Evolutionary conservation across 176 grass and related monocot species (phyloP), one percentile per base, ranked within the genome.

Genomic region (Rhynchospora tenuis): DNA sequence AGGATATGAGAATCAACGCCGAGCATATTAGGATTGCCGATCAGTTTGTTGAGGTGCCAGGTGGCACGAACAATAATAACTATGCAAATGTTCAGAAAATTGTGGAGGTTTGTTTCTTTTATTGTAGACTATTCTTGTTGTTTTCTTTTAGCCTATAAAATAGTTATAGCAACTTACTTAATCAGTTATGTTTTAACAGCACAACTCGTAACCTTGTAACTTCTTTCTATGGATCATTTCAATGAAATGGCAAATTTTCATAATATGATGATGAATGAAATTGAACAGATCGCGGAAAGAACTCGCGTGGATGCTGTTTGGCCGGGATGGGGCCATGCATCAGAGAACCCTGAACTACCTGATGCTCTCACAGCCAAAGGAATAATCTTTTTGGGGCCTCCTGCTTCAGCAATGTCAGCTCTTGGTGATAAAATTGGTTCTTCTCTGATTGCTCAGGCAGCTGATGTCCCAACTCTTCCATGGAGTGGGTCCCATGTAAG

Each of bases 311-410:
- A 88, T 89, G 93, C 96, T 65, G 96, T 99, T 81, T 99, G 96
- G 96, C 96, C 96, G 84, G 96, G 96, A 48, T 99, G 96, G 96
- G 96, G 96, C 61, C 96, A 99, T 62, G 96, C 96, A 7, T 99
- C 96, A 77, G 96, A 99, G 83, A 99, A 99, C 61, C 96, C 96
- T 72, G 96, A 99, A 87, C 89, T 99, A 78, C 96, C 96, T 46
- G 92, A 93, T 38, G 93, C 91, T 62, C 86, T 99, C 9, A 78
- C 65, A 26, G 89, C 92, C 46, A 99, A 91, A 83, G 93, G 96
- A 48, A 99, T 99, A 38, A 82, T 92, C 79, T 99, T 99, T 89
- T 91, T 99, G 79, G 96, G 96, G 59, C 96, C 96, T 71, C 96
- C 96, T 50, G 90, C 93, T 44, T 85, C 89, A 51, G 85, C 93